Evolutionary conservation across 164 flowering plant genomes (phyloP).

Genomic region (Platanus orientalis): DNA sequence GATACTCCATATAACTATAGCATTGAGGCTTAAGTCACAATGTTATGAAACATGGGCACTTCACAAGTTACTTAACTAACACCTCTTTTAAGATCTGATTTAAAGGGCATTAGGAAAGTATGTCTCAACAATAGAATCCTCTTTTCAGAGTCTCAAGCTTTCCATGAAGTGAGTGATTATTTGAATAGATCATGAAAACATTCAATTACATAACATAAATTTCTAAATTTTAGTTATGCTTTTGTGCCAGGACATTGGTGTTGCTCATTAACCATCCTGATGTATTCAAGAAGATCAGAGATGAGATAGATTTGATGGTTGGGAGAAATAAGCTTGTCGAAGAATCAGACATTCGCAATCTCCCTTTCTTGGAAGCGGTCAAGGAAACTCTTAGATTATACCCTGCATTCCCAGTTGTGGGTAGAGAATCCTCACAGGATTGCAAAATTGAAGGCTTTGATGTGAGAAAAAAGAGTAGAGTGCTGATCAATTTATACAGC

Average conservation of each 20-base stretch:
- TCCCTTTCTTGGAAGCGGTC: constrained; percentile 49
- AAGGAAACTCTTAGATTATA: constrained; percentile 52
- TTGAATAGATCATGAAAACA: too few relatives aligned
- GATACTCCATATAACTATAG: too few relatives aligned
- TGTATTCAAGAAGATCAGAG: constrained; percentile 25
- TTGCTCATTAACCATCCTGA: constrained; percentile 53
- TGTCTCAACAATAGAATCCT: too few relatives aligned
- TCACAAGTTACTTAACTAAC: too few relatives aligned
- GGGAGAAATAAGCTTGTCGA: constrained; percentile 31
- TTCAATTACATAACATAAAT: too few relatives aligned
- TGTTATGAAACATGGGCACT: too few relatives aligned
- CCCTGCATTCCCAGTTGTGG: constrained; percentile 37
- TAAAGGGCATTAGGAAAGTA: too few relatives aligned
- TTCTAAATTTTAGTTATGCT: too few relatives aligned
- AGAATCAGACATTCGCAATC: constrained; percentile 45
- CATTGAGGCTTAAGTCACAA: too few relatives aligned
- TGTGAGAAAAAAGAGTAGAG: constrained; percentile 30
- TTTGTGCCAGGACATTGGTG: constrained; percentile 49
- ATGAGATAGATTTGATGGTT: constrained; percentile 37
- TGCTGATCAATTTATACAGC: constrained; percentile 44
- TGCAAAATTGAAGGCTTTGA: constrained; percentile 34
- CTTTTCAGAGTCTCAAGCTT: too few relatives aligned
- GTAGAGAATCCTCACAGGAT: constrained; percentile 27
- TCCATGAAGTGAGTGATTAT: too few relatives aligned
- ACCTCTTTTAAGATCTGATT: too few relatives aligned